Evolutionary conservation across 1,284 basidiomycete species (phyloP), one percentile per base, ranked within the genome.

Genomic region (Anthracocystis setariae): DNA sequence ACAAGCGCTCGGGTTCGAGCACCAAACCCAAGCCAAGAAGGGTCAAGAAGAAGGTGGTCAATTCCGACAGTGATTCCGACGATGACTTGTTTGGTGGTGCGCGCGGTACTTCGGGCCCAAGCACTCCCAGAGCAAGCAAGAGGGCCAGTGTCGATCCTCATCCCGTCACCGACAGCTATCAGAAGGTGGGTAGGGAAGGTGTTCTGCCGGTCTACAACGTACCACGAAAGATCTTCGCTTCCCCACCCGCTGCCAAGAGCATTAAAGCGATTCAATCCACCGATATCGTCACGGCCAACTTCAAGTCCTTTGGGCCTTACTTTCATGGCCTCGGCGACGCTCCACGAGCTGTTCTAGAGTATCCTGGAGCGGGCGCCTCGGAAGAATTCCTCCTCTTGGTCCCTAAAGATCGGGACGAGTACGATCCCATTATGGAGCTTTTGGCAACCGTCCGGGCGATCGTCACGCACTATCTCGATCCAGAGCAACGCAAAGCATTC

Each of bases 401-500:
- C 0, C 78, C 81, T n/a, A 68, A 71, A 20, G 76, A 78, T 37
- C 24, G 53, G 2, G 79, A 82, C 52, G 81, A 82, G 48, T 82
- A 82, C 48, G 81, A 82, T 35, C 81, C 81, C 8, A 46, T 82
- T 20, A 70, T 78, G 32, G 81, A 82, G 48, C 67, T 82, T 0
- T 68, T 82, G 2, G 65, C 74, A 1, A 64, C 74, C 7, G 77
- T 82, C 3, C 46, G 69, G 4, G 66, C 65, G 21, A 79, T 81
- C 39, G 79, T 70, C 4, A 64, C 72, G 2, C 58, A 74, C 56
- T 81, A 77, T 39, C 55, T 81, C 25, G 69, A 74, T 0, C 43
- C 50, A 0, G 73, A 73, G 37, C 68, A 74, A 37, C 63, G 56
- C n/a, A 33, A 50, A 18, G 39, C 55, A 12, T 80, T 82, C 61